Evolutionary conservation across 164 flowering plant genomes (phyloP).

Genomic region (Chimonanthus praecox): DNA sequence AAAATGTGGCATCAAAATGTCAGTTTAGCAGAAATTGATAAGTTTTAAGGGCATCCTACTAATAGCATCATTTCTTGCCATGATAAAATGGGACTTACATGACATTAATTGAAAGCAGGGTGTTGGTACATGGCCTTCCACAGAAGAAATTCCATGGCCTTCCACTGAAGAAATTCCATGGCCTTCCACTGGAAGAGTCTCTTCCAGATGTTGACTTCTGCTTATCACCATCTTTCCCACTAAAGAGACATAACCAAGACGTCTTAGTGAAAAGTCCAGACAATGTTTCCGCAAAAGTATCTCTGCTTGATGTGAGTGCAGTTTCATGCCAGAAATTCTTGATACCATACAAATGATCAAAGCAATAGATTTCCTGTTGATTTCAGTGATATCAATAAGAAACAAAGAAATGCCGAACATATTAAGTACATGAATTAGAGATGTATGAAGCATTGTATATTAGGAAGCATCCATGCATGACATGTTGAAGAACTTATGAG

Average conservation of each 20-base stretch:
- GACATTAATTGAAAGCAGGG: constrained; percentile 60
- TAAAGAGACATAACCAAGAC: constrained; percentile 38
- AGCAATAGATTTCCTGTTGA: constrained; percentile 36
- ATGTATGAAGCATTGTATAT: too few species aligned
- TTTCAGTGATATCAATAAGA: background rate
- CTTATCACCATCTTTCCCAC: constrained; percentile 31
- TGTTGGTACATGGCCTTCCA: constrained; percentile 55
- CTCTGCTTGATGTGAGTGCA: constrained; percentile 22
- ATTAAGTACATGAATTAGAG: too few species aligned
- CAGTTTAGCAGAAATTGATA: background rate
- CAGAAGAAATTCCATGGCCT: constrained; percentile 26
- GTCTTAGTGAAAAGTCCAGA: constrained; percentile 24
- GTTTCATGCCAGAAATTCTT: constrained; percentile 29
- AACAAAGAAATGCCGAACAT: background rate
- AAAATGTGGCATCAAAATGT: background rate
- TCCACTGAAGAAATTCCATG: constrained; percentile 20
- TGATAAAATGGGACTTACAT: constrained; percentile 42
- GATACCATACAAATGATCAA: constrained; percentile 23
- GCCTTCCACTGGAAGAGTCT: constrained; percentile 23
- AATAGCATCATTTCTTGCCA: background rate
- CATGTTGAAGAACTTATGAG: background rate
- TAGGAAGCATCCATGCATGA: background rate
- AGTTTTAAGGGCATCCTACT: background rate
- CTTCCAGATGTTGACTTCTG: constrained; percentile 23
- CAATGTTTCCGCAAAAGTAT: constrained; percentile 25